These are phyloP conservation scores for Claviceps sorghi DNA, from an alignment of 2,329 filamentous ascomycete genomes.

Conservation along the genomic window DNA sequence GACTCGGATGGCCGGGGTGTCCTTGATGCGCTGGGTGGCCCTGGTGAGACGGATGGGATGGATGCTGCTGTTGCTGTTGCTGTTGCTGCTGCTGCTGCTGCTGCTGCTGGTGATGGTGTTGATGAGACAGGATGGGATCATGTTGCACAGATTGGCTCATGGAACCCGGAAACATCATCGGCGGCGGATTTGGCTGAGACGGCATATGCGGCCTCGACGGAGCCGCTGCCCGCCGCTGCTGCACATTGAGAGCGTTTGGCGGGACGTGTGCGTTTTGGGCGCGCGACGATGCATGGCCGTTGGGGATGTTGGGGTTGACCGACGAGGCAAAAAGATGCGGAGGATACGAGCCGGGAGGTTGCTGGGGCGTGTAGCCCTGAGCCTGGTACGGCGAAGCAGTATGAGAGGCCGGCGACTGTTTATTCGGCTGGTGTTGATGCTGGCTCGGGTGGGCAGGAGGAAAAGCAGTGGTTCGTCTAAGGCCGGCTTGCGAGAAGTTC, in stretches of 20 bases:
- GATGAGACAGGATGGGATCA: slow-evolving; percentile 29
- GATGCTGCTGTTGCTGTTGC: slow-evolving; percentile 11
- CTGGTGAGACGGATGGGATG: slow-evolving; percentile 14
- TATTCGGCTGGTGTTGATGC: slow-evolving; percentile 36
- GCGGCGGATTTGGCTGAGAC: slow-evolving; percentile 21
- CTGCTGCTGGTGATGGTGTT: slow-evolving; percentile 23
- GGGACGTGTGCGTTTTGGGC: slow-evolving; percentile 30
- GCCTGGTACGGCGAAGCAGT: slow-evolving; percentile 40
- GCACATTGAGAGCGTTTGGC: slow-evolving; percentile 31
- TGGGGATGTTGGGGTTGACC: slow-evolving; percentile 32
- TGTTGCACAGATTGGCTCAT: slow-evolving; percentile 28
- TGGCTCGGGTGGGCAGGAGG: slow-evolving; percentile 34
- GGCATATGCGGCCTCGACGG: slow-evolving; percentile 32
- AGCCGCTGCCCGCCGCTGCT: slow-evolving; percentile 27
- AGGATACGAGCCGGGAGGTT: slow-evolving; percentile 31
- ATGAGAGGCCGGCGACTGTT: slow-evolving; percentile 40
- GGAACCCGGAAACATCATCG: slow-evolving; percentile 23
- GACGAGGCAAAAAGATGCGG: slow-evolving; percentile 39
- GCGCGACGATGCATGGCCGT: slow-evolving; percentile 27
- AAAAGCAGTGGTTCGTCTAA: slow-evolving; percentile 31
- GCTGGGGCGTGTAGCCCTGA: slow-evolving; percentile 38
- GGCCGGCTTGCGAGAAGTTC: slow-evolving; percentile 34
- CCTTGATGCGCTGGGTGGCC: slow-evolving; percentile 15
- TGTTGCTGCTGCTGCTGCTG: slow-evolving; percentile 17
- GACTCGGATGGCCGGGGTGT: slow-evolving; percentile 13